Percentiles rank a stretch among this genome's conserved stretches.
Conservation (phyloP, 2,329 filamentous ascomycete species). For the Albifimbria verrucaria region DNA sequence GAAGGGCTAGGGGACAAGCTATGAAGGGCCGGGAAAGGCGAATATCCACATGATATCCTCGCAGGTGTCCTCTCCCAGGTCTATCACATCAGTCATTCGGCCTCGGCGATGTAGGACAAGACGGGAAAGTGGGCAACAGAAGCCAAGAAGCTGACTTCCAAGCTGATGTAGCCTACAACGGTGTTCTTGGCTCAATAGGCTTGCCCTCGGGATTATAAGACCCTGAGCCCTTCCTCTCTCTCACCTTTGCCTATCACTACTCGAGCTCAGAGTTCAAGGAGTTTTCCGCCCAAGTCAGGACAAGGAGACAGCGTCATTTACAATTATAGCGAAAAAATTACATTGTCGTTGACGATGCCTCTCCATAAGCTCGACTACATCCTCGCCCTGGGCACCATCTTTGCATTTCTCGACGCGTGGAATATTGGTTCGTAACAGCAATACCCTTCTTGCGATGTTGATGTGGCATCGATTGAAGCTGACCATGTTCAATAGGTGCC, state of each 20-base stretch:
- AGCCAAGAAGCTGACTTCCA: background rate
- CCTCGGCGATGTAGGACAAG: background rate
- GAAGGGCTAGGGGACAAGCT: background rate
- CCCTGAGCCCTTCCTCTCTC: background rate
- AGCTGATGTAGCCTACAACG: background rate
- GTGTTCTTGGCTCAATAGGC: background rate
- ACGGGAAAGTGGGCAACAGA: background rate
- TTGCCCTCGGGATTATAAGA: background rate
- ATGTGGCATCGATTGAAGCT: too few species aligned
- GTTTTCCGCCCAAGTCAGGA: background rate
- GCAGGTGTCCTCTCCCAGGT: background rate
- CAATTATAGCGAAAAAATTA: too few species aligned
- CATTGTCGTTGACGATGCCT: conserved; percentile 9
- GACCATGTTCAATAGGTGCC: conserved; percentile 13
- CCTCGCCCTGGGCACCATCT: conserved; percentile 62
- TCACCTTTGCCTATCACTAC: background rate
- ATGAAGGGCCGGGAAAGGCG: background rate
- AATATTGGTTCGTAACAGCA: conserved; percentile 58
- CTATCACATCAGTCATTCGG: background rate
- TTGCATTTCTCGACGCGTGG: conserved; percentile 62
- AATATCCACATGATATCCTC: background rate
- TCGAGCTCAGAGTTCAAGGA: background rate
- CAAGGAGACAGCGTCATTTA: too few species aligned
- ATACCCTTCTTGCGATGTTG: too few species aligned
- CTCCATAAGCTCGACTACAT: conserved; percentile 58